These are phyloP conservation scores for Pueraria montana DNA, from an alignment of 306 rosid genomes.

Conservation along the genomic window DNA sequence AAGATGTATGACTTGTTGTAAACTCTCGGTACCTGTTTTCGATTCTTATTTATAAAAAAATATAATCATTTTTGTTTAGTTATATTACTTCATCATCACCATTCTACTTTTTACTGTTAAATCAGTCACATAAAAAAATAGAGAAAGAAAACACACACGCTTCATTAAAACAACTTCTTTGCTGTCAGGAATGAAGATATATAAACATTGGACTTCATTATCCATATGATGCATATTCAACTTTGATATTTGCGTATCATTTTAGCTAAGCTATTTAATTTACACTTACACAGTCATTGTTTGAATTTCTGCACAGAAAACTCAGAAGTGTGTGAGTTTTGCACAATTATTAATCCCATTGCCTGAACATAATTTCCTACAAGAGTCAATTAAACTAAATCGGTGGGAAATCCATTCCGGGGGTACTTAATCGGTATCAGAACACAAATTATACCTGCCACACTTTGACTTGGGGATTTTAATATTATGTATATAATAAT, in stretches of 20 bases:
- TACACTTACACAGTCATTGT: background rate
- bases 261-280: background rate
- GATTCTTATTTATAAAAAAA: no score
- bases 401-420: background rate
- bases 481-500: background rate
- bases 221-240: background rate
- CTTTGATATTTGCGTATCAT: background rate
- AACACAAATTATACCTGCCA: constrained; percentile 35
- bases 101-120: background rate
- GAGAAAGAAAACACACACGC: background rate
- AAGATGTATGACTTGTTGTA: no score
- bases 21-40: no score
- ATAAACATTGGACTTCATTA: background rate
- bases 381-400: background rate
- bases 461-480: background rate
- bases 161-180: background rate
- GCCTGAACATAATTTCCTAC: no score
- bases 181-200: background rate
- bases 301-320: background rate
- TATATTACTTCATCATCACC: background rate
- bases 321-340: background rate
- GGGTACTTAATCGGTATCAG: background rate
- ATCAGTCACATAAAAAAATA: background rate
- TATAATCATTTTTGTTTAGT: background rate
- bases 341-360: background rate